Percentiles rank a stretch among this genome's conserved stretches.
phyloP scores from a whole-genome alignment of 768 basidiomycete genomes.

The Phanerochaete carnosa region DNA sequence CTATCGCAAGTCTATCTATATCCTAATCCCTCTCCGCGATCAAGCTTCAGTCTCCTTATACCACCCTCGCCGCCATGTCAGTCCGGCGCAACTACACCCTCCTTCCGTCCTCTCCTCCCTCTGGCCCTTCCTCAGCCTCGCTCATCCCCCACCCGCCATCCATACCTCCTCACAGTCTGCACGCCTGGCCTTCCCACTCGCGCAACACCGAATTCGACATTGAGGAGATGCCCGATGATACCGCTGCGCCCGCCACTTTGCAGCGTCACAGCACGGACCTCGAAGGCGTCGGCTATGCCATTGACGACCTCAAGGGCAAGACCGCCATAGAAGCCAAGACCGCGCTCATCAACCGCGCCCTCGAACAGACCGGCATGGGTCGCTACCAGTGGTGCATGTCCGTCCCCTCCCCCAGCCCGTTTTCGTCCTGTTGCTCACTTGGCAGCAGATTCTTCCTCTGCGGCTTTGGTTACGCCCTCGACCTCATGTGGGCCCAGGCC shows the following conservation, averaged over 20 bases:
- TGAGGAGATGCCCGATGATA: not conserved
- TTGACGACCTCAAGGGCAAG: constrained; percentile 1
- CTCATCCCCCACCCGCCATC: not conserved
- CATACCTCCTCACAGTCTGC: not conserved
- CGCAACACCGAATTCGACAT: not conserved
- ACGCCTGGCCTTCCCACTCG: not conserved
- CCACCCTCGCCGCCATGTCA: not conserved
- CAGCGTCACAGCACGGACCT: not conserved
- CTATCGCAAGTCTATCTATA: not conserved
- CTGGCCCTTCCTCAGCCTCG: not conserved
- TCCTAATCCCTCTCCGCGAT: not conserved
- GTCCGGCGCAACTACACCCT: not conserved
- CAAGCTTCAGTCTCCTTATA: not conserved
- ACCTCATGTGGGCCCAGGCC: constrained; percentile 13
- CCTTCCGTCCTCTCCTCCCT: not conserved
- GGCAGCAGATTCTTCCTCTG: constrained; percentile 7
- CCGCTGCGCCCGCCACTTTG: not conserved
- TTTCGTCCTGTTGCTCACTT: not conserved
- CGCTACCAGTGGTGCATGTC: constrained; percentile 14
- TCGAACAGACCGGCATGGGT: constrained; percentile 11
- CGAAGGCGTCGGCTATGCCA: not conserved
- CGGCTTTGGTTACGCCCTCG: constrained; percentile 12
- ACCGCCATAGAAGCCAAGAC: constrained; percentile 7
- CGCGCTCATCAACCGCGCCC: constrained; percentile 8
- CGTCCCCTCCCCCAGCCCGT: not conserved